These are phyloP conservation scores for Adansonia digitata DNA, from an alignment of 345 rosid genomes.

Conservation along the genomic window DNA sequence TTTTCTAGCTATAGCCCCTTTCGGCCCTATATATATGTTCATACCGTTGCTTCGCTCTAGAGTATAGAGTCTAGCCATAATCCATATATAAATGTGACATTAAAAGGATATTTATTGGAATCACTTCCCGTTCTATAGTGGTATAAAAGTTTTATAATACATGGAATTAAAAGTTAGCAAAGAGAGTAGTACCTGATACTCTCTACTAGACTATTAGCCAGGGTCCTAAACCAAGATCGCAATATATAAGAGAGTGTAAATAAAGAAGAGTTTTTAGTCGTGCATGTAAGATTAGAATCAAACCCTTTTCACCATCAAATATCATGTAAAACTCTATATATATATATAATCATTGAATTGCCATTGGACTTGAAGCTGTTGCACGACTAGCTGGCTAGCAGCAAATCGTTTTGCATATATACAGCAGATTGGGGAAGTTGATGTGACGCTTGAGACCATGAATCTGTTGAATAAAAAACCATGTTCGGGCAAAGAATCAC, in stretches of 20 bases:
- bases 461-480: not conserved
- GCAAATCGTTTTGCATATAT: slow-evolving; percentile 3
- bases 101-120: not conserved
- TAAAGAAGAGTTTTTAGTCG: no score
- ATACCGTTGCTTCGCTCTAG: not conserved
- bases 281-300: not conserved
- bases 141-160: no score
- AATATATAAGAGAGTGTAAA: no score
- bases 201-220: no score
- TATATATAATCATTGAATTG: not conserved
- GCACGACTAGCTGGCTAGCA: not conserved
- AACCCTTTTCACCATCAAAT: not conserved
- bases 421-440: slow-evolving; percentile 10
- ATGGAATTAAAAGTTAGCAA: no score
- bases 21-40: slow-evolving; percentile 13
- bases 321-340: not conserved
- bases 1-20: not conserved
- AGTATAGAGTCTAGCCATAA: not conserved
- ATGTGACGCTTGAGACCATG: slow-evolving; percentile 14
- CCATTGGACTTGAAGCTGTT: not conserved
- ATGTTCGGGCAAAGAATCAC: slow-evolving; percentile 26
- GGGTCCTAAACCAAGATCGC: no score
- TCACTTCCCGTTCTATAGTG: no score
- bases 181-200: no score
- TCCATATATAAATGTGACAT: not conserved